Evolutionary conservation across 1,284 basidiomycete species (phyloP).

Genomic region (Cutaneotrichosporon dermatis): DNA sequence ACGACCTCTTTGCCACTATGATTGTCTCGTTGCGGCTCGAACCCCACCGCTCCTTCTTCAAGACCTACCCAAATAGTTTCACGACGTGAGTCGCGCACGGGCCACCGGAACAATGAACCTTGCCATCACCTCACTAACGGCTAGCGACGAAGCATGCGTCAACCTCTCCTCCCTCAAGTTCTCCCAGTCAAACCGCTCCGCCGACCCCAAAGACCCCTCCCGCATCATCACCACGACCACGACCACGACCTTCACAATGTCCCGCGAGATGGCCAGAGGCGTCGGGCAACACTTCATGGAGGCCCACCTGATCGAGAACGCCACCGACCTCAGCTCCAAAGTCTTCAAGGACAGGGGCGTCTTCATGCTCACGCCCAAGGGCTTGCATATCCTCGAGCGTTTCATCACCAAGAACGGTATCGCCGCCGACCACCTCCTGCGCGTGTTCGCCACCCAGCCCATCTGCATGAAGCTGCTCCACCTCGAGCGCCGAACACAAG

Average conservation of each 20-base stretch:
- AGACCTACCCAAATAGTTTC: slow-evolving; percentile 89
- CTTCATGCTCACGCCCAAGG: slow-evolving; percentile 93
- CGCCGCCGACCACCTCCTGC: slow-evolving; percentile 78
- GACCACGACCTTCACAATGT: slow-evolving; percentile 99
- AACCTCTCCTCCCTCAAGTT: slow-evolving; percentile 96
- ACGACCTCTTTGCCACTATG: slow-evolving; percentile 95
- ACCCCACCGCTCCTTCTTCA: slow-evolving; percentile 92
- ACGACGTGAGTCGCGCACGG: slow-evolving; percentile 66
- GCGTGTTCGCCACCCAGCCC: slow-evolving; percentile 85
- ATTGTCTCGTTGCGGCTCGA: slow-evolving; percentile 86
- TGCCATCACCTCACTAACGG: slow-evolving; percentile 3
- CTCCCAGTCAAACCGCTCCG: slow-evolving; percentile 95
- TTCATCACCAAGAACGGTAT: slow-evolving; percentile 99
- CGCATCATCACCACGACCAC: slow-evolving; percentile 98
- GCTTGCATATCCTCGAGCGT: slow-evolving; percentile 94
- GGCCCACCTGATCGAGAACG: slow-evolving; percentile 93
- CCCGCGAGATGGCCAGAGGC: slow-evolving; percentile 96
- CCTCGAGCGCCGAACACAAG: slow-evolving; percentile 82
- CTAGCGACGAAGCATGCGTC: slow-evolving; percentile 86
- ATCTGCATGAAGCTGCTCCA: slow-evolving; percentile 98
- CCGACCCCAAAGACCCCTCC: slow-evolving; percentile 94
- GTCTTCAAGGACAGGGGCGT: slow-evolving; percentile 97
- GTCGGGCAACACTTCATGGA: slow-evolving; percentile 99
- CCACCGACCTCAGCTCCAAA: slow-evolving; percentile 77
- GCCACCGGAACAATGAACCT: background rate